Conservation (phyloP, 129 eudicot genomes). For the Lonicera japonica region DNA sequence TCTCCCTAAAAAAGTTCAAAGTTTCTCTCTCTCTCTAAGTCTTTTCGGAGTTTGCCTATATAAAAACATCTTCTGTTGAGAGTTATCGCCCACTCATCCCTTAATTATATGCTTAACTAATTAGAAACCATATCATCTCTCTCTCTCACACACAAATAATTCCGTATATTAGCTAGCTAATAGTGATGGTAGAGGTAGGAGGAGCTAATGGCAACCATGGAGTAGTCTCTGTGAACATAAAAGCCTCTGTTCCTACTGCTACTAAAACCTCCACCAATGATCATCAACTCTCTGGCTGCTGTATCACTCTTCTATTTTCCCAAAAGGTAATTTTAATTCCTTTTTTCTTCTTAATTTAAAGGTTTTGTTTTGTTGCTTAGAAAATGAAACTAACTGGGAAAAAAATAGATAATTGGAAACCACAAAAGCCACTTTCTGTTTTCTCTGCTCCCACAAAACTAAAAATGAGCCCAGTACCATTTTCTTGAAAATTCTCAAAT, state of each 20-base stretch:
- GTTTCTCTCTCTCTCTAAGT: background rate
- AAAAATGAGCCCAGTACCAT: background rate
- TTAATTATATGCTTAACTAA: too few species aligned
- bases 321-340: slow-evolving; percentile 47
- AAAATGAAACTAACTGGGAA: background rate
- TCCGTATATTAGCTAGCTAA: too few species aligned
- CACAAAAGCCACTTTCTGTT: background rate
- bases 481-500: too few species aligned
- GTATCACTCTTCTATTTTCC: slow-evolving; percentile 37
- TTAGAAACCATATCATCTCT: background rate
- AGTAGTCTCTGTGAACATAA: slow-evolving; percentile 18
- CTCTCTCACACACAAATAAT: background rate
- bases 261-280: background rate
- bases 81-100: too few species aligned
- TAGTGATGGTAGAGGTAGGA: slow-evolving; percentile 25
- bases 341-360: background rate
- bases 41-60: too few species aligned
- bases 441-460: background rate
- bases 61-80: too few species aligned
- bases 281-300: slow-evolving; percentile 12
- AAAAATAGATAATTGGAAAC: too few species aligned
- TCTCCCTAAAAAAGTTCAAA: background rate
- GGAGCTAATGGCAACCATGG: slow-evolving; percentile 18
- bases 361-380: background rate
- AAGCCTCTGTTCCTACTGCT: slow-evolving; percentile 10